Conservation (phyloP, 176 grass and related monocot species). For the Stipa capillata region DNA sequence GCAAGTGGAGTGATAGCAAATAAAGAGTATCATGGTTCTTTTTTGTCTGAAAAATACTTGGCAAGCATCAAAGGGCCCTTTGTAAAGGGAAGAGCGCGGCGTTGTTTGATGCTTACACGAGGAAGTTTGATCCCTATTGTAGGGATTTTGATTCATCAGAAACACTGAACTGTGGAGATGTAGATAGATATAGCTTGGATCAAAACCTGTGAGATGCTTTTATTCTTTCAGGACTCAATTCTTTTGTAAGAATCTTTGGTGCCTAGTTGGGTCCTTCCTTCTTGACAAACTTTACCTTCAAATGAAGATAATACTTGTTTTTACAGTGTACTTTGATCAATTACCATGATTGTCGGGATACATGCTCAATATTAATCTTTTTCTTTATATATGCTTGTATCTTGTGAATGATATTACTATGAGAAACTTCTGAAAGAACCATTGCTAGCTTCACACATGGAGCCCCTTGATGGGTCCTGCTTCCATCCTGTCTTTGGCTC, state of each 20-base stretch:
- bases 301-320: conserved; percentile 48
- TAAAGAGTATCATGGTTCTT: background rate
- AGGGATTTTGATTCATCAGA: conserved; percentile 32
- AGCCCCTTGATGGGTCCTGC: background rate
- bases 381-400: background rate
- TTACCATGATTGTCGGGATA: conserved; percentile 8
- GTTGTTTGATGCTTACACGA: conserved; percentile 23
- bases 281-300: conserved; percentile 36
- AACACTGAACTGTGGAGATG: conserved; percentile 47
- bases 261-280: conserved; percentile 19
- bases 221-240: conserved; percentile 49
- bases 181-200: conserved; percentile 55
- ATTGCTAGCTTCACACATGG: conserved; percentile 10
- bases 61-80: conserved; percentile 33
- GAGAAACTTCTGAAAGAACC: background rate
- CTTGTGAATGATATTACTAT: background rate
- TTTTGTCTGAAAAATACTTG: conserved; percentile 35
- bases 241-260: conserved; percentile 55
- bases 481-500: conserved; percentile 15
- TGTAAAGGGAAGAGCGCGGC: conserved; percentile 33
- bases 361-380: background rate
- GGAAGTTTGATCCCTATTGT: conserved; percentile 25
- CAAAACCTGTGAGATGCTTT: conserved; percentile 40
- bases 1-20: conserved; percentile 55
- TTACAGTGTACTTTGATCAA: conserved; percentile 14